Evolutionary conservation across 768 basidiomycete species (phyloP), one percentile per base, ranked within the genome.

Genomic region (Dentipellis fragilis): DNA sequence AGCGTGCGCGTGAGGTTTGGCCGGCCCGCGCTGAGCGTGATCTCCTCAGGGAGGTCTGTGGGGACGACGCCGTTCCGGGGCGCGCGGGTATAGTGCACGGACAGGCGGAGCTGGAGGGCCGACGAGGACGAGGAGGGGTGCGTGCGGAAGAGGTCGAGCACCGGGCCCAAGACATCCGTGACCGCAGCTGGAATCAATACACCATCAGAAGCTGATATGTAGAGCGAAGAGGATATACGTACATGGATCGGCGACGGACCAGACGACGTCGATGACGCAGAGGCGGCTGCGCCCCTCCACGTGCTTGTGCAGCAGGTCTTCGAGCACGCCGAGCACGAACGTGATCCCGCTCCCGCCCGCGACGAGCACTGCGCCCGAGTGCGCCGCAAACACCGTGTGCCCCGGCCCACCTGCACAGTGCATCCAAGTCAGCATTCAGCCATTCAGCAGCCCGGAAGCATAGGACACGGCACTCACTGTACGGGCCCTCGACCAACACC

Each of bases 301-400:
- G 57, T 66, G 68, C 54, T 70, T 67, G 61, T 68, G 67, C 38
- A 83, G 63, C 16, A 85, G 68, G 59, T 84, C 80, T 39, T 78
- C 74, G 7, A 80, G 72, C n/a, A 75, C 65, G 14, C 72, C 65
- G 22, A 84, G 72, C 3, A 73, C 72, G 61, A 79, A 81, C 0
- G 84, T 78, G 66, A 85, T 78, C 3, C 84, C 84, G 19, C 77
- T 78, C 9, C 84, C 84, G 11, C 81, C 84, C 6, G 78, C 78
- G 40, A 83, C 66, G 56, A 85, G 72, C 57, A 84, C 57, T 7
- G 79, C 75, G 0, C 75, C 74, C 0, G 80, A 77, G 69, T 75
- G 83, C 42, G 73, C 74, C 1, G 73, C 64, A 51, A 76, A 70
- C 11, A 84, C 60, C 0, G 73, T 70, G 59, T 81, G 74, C 8